Evolutionary conservation across 148 eudicot species (phyloP).

Genomic region (Nepenthes gracilis): DNA sequence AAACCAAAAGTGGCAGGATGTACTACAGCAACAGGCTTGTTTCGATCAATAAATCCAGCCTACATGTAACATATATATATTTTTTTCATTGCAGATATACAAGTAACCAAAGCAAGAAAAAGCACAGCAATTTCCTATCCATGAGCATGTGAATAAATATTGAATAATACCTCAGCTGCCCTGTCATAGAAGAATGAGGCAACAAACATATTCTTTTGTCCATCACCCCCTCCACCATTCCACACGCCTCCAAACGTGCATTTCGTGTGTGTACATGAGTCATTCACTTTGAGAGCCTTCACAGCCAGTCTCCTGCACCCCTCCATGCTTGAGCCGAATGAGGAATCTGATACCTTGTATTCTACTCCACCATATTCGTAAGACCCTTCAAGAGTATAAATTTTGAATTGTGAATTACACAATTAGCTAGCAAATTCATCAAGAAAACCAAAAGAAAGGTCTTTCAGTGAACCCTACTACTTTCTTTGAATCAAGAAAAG

Average conservation of each 20-base stretch:
- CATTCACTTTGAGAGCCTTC: conserved; percentile 76
- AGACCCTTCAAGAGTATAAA: conserved; percentile 31
- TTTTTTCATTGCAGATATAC: neutral
- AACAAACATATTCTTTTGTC: conserved; percentile 81
- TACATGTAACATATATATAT: conserved; percentile 8
- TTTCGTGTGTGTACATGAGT: conserved; percentile 91
- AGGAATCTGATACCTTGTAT: conserved; percentile 38
- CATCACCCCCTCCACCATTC: conserved; percentile 97
- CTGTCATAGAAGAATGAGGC: conserved; percentile 98
- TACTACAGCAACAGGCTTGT: conserved; percentile 53
- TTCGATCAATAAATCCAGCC: conserved; percentile 79
- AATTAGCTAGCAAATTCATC: neutral
- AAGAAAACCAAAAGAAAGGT: neutral
- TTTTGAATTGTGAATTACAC: neutral
- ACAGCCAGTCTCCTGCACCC: conserved; percentile 44
- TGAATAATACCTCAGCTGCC: conserved; percentile 75
- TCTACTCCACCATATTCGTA: conserved; percentile 64
- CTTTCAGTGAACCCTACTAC: too few relatives aligned
- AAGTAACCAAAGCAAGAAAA: neutral
- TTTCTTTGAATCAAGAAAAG: too few relatives aligned
- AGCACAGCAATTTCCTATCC: neutral
- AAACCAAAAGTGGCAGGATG: conserved; percentile 56
- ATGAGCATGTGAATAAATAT: neutral
- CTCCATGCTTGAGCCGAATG: conserved; percentile 54
- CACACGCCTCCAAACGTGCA: conserved; percentile 97